Evolutionary conservation across 2,329 filamentous ascomycete species (phyloP), one percentile per base, ranked within the genome.

Genomic region (Bisporella sp.): DNA sequence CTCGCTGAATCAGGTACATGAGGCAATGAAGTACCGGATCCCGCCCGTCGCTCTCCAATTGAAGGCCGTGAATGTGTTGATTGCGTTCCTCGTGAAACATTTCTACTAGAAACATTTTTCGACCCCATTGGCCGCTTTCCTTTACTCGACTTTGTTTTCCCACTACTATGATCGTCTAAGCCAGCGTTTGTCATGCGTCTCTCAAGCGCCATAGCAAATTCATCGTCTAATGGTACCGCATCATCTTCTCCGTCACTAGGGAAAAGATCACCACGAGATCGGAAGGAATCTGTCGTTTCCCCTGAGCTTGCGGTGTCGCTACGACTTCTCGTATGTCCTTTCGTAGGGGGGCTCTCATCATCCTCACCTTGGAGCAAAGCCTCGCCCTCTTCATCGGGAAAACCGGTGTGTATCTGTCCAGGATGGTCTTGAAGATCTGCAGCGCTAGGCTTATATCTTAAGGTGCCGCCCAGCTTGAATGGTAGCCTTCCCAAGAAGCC

Each of bases 401-500:
- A 64, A 48, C 67, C 71, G 4, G 66, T 66, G 42, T 71, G 69
- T 53, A 68, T 57, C 32, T 64, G 71, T 21, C 84, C 82, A 2
- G 90, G 89, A 59, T 96, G 85, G 52, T 96, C 92, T 61, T 91
- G 89, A 55, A 97, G 68, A 69, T 95, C 89, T 45, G 92, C 91
- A 31, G 89, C 90, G 50, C 88, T 95, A 32, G 92, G 92, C 65
- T 89, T 89, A 66, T 97, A 97, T 63, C 88, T 79, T 59, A 96
- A 68, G 3, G 85, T 88, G 4, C 86, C 84, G 35, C 90, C 89
- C 63, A 95, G 74, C 62, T 85, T 89, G 75, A 89, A 96, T 9
- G 92, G 91, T 56, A 96, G 71, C 48, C 85, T 78, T 58, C 87
- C 85, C 40, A 96, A 69, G 62, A 96, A 96, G 0, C 91, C 89